These are phyloP conservation scores for Sordariomycetes sp. DNA, from an alignment of 2,329 filamentous ascomycete species.

Conservation along the genomic window DNA sequence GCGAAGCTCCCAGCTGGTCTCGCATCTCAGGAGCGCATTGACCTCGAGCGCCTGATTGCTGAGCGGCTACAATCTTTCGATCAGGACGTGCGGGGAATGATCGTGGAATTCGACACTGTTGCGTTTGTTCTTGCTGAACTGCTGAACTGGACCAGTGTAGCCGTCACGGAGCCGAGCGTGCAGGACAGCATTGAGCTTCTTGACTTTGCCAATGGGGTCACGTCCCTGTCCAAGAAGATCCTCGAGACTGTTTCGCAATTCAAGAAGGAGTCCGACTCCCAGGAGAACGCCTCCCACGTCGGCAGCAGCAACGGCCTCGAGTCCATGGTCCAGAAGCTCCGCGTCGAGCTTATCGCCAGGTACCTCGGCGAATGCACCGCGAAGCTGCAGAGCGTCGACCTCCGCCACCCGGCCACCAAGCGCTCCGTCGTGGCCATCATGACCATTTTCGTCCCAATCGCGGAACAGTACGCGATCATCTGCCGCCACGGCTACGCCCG, in stretches of 20 bases:
- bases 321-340: constrained; percentile 43
- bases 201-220: constrained; percentile 42
- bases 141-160: constrained; percentile 42
- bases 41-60: constrained; percentile 20
- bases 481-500: constrained; percentile 43
- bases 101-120: constrained; percentile 36
- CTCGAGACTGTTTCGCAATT: constrained; percentile 70
- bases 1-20: constrained; percentile 38
- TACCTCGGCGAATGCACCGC: constrained; percentile 23
- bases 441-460: constrained; percentile 46
- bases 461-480: constrained; percentile 57
- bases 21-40: constrained; percentile 20
- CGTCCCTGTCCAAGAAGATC: constrained; percentile 58
- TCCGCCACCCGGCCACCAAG: constrained; percentile 13
- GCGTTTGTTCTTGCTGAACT: constrained; percentile 55
- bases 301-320: constrained; percentile 2
- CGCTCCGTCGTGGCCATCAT: constrained; percentile 17
- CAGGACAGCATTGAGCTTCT: constrained; percentile 9
- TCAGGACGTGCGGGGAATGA: constrained; percentile 24
- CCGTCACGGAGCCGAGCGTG: constrained; percentile 13
- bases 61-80: constrained; percentile 22
- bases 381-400: constrained; percentile 18
- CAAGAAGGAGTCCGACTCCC: constrained; percentile 31
- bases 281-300: background rate
- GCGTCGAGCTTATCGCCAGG: constrained; percentile 38